Evolutionary conservation across 371 early-diverging fungal species (phyloP).

Genomic region (Mortierella sp.): DNA sequence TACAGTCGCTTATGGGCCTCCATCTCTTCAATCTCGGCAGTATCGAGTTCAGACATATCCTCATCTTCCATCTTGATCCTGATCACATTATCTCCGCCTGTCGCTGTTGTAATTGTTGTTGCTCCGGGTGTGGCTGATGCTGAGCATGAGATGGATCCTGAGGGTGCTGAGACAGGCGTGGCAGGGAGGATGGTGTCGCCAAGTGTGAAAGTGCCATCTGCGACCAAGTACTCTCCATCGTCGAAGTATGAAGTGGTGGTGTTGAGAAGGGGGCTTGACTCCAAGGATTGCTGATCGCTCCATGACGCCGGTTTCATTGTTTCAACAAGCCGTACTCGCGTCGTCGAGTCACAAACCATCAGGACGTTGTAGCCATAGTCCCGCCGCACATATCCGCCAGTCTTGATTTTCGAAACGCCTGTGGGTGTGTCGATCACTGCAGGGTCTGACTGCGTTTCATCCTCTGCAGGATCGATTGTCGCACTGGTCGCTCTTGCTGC

Average conservation of each 20-base stretch:
- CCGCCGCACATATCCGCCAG: constrained; percentile 30
- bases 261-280: constrained; percentile 15
- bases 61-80: neutral
- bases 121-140: neutral
- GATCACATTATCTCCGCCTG: neutral
- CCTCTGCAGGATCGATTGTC: neutral
- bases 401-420: neutral
- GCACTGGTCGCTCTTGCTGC: neutral
- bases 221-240: constrained; percentile 26
- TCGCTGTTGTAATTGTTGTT: neutral
- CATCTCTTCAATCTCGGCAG: constrained; percentile 3
- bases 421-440: neutral
- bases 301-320: constrained; percentile 18
- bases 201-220: constrained; percentile 10
- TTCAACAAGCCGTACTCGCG: constrained; percentile 38
- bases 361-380: constrained; percentile 42
- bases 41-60: neutral
- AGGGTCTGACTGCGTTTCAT: neutral
- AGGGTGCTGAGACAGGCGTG: neutral
- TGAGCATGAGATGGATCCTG: neutral
- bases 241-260: constrained; percentile 18
- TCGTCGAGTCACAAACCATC: constrained; percentile 34
- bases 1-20: constrained; percentile 14
- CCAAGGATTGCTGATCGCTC: constrained; percentile 22
- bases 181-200: constrained; percentile 18